Evolutionary conservation across 169 alveolate species (phyloP), one percentile per base, ranked within the genome.

Genomic region (Plasmodium inui): DNA sequence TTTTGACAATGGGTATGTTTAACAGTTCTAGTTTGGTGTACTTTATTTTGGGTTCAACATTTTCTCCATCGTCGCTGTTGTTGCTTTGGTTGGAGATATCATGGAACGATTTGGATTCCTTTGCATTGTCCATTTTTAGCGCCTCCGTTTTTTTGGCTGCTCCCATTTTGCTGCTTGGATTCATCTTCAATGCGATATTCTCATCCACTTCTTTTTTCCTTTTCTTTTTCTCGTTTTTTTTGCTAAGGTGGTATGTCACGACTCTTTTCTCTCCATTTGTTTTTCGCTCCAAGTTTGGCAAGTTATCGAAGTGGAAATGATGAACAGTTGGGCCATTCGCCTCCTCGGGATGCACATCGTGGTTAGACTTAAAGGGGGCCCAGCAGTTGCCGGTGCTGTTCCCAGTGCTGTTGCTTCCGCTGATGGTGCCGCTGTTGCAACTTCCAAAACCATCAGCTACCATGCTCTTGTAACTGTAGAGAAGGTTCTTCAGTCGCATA

Each of bases 1-100:
- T 55, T 55, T 86, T 86, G 32, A 86, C 79, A 86, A 50, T 41
- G 80, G 39, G 61, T 28, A 86, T 74, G 80, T 86, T 57, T 67
- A 86, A n/a, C 9, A 19, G 30, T 22, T 86, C 82, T 57, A 86
- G 44, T 32, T 26, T 44, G 10, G 92, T 5, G 74, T 70, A 26
- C 44, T 67, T 83, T 30, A 37, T 46, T 67, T 83, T 37, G 39
- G 76, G 76, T 70, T 30, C 67, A 3, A 61, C 50, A 28, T 67
- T 2, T 12, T 83, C 82, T 19, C 32, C n/a, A 70, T 46, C 30
- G 17, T 32, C 26, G 6, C 73, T 71, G 17, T 44, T 30, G 67
- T 9, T 30, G 22, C 67, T 81, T 44, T 81, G 67, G 12, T 71
- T 67, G 22, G 30, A 46, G 17, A 37, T 30, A n/a, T 30, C 19